Conservation (phyloP, 768 basidiomycete species). For the Tephrocybe sp. region DNA sequence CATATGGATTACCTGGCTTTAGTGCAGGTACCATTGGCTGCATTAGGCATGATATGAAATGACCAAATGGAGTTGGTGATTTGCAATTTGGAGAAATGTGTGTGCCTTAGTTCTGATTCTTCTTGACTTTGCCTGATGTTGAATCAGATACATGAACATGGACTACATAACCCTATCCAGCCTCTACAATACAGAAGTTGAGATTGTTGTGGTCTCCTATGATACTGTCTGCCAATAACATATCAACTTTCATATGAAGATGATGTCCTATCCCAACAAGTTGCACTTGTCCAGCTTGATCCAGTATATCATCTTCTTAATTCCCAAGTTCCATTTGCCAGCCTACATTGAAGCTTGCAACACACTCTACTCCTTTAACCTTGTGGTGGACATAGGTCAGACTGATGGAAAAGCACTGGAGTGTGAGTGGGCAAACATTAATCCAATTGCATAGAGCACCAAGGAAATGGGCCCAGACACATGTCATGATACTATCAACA, state of each 20-base stretch:
- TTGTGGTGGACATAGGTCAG: conserved; percentile 15
- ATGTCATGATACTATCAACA: not conserved
- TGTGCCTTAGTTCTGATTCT: not conserved
- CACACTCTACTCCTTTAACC: conserved; percentile 22
- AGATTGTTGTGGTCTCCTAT: conserved; percentile 18
- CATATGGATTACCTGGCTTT: not conserved
- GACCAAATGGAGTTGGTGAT: conserved; percentile 14
- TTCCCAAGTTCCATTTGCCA: conserved; percentile 30
- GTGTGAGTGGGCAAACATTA: conserved; percentile 21
- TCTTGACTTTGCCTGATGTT: not conserved
- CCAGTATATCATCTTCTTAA: conserved; percentile 7
- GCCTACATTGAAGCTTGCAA: conserved; percentile 22
- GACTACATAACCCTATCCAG: conserved; percentile 9
- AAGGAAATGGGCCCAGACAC: conserved; percentile 26
- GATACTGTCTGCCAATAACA: conserved; percentile 29
- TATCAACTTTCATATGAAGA: conserved; percentile 13
- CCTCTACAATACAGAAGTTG: conserved; percentile 9
- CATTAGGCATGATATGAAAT: conserved; percentile 18
- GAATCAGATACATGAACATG: conserved; percentile 4
- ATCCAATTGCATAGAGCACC: conserved; percentile 16
- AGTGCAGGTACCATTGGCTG: conserved; percentile 23
- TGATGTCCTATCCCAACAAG: not conserved
- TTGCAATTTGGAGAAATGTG: conserved; percentile 15
- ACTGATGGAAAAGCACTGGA: conserved; percentile 18
- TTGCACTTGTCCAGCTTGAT: not conserved